Conservation (phyloP, 306 rosid species). For the Cicer chorassanicum region DNA sequence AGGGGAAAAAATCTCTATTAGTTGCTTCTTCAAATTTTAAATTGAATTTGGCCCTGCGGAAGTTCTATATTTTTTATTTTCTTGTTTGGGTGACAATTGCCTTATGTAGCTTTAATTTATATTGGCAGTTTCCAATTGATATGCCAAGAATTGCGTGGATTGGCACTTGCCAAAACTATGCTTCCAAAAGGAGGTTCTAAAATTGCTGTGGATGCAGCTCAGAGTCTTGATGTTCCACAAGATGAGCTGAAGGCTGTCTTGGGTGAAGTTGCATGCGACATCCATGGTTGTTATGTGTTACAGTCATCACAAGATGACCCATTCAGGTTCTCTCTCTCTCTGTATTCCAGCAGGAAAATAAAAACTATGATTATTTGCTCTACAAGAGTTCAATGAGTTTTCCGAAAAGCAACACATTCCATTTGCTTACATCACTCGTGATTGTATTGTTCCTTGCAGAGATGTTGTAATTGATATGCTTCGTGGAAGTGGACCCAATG, state of each 20-base stretch:
- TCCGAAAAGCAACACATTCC: not conserved
- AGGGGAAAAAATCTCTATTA: not conserved
- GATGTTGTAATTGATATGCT: slow-evolving; percentile 79
- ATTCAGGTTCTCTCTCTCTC: slow-evolving; percentile 61
- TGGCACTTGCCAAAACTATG: slow-evolving; percentile 56
- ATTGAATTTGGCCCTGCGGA: not conserved
- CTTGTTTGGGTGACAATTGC: slow-evolving; percentile 41
- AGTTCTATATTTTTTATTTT: slow-evolving; percentile 19
- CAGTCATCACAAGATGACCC: slow-evolving; percentile 73
- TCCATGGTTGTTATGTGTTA: slow-evolving; percentile 72
- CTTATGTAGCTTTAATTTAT: slow-evolving; percentile 44
- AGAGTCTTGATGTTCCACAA: slow-evolving; percentile 62
- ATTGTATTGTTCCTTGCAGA: slow-evolving; percentile 57
- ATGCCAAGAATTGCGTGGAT: slow-evolving; percentile 66
- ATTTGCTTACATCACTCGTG: slow-evolving; percentile 35
- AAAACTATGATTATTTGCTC: not conserved
- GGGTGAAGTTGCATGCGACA: slow-evolving; percentile 66
- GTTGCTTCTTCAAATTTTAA: slow-evolving; percentile 2
- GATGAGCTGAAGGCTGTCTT: slow-evolving; percentile 72
- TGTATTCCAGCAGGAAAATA: not conserved
- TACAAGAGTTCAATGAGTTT: slow-evolving; percentile 2
- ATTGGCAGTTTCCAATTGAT: slow-evolving; percentile 77
- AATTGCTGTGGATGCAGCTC: slow-evolving; percentile 63
- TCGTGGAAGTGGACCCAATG: slow-evolving; percentile 63
- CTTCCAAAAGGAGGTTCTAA: slow-evolving; percentile 72